A percentile compares a stretch with the other conserved stretches of the same genome.
Conservation (phyloP, 345 rosid species). For the Linum tenue region DNA sequence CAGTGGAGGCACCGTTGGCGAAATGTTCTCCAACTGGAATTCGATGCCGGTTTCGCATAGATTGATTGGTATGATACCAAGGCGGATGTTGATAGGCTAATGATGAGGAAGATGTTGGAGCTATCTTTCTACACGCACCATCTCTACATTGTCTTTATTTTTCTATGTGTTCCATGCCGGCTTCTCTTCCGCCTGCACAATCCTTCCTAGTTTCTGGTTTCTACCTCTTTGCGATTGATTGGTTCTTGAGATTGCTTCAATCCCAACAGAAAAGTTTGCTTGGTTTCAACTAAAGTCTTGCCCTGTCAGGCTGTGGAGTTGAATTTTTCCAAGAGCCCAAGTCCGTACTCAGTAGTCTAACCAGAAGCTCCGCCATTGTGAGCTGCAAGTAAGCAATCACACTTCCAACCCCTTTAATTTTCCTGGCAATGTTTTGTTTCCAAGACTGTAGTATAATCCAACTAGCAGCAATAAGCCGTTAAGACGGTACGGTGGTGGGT, state of each 20-base stretch:
- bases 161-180: constrained; percentile 21
- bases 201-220: constrained; percentile 22
- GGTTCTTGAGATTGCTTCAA: constrained; percentile 16
- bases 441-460: constrained; percentile 15
- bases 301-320: constrained; percentile 14
- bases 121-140: too few species aligned
- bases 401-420: too few species aligned
- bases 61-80: too few species aligned
- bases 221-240: constrained; percentile 19
- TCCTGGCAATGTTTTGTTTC: background rate
- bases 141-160: too few species aligned
- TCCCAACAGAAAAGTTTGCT: constrained; percentile 14
- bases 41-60: too few species aligned
- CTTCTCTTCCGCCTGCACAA: constrained; percentile 7
- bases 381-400: too few species aligned
- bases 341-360: background rate
- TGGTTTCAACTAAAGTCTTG: constrained; percentile 15
- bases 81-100: too few species aligned
- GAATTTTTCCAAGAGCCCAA: constrained; percentile 16
- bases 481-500: constrained; percentile 47
- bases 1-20: too few species aligned
- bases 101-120: too few species aligned
- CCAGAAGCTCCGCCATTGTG: too few species aligned
- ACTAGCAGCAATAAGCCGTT: constrained; percentile 45
- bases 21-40: too few species aligned